Evolutionary conservation across 495 filamentous ascomycete genomes (phyloP).

Genomic region (Xeromyces bisporus): DNA sequence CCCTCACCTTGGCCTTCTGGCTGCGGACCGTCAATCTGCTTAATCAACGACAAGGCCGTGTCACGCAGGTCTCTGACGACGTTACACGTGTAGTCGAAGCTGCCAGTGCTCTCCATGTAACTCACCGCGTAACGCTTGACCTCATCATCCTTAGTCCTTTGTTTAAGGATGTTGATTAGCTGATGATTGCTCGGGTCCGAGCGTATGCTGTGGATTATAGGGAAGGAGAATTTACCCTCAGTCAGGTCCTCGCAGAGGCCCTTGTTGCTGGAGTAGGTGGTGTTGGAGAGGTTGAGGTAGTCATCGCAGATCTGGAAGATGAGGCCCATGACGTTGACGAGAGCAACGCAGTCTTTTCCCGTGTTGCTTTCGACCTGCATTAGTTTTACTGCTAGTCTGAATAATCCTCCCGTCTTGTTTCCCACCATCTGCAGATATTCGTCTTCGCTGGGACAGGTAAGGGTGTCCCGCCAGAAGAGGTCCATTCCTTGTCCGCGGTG

Average conservation of each 20-base stretch:
- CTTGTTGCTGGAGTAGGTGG: slow-evolving; percentile 71
- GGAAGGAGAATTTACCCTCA: slow-evolving; percentile 96
- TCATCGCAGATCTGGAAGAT: slow-evolving; percentile 97
- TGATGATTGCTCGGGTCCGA: slow-evolving; percentile 61
- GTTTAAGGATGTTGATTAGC: slow-evolving; percentile 80
- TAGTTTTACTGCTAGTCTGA: slow-evolving; percentile 82
- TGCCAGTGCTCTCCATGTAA: slow-evolving; percentile 81
- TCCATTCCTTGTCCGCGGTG: slow-evolving; percentile 97
- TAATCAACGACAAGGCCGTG: slow-evolving; percentile 48
- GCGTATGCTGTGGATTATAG: slow-evolving; percentile 89
- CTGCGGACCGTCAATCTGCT: slow-evolving; percentile 39
- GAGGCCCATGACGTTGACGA: slow-evolving; percentile 81
- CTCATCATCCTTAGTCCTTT: slow-evolving; percentile 69
- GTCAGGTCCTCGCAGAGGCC: slow-evolving; percentile 93
- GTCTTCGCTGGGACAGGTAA: slow-evolving; percentile 85
- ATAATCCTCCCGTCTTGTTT: slow-evolving; percentile 94
- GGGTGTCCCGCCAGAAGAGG: slow-evolving; percentile 87
- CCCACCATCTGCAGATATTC: slow-evolving; percentile 98
- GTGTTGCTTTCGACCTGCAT: slow-evolving; percentile 79
- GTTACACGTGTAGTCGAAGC: slow-evolving; percentile 66
- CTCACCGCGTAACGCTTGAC: slow-evolving; percentile 83
- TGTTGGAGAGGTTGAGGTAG: slow-evolving; percentile 66
- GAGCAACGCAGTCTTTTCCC: slow-evolving; percentile 52
- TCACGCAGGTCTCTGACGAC: slow-evolving; percentile 50
- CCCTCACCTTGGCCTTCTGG: slow-evolving; percentile 19